Evolutionary conservation across 192 early-diverging fungal species (phyloP).

Genomic region (Coemansia sp.): DNA sequence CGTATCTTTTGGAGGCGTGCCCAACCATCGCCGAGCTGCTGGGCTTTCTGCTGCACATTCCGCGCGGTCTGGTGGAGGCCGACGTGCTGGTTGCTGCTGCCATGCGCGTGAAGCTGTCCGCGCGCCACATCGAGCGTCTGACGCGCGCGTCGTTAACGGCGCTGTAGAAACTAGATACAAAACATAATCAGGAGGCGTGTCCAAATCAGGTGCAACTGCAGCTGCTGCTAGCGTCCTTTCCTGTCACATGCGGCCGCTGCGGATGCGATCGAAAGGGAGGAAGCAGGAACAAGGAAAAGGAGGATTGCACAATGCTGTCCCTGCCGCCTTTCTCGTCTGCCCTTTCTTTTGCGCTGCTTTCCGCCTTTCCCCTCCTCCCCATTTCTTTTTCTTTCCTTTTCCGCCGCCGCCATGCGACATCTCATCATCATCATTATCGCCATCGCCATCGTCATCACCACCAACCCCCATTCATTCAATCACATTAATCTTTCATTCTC

Average conservation of each 20-base stretch:
- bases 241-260: too few relatives aligned
- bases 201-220: too few relatives aligned
- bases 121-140: slow-evolving; percentile 56
- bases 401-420: neutral
- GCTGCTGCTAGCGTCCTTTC: too few relatives aligned
- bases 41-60: slow-evolving; percentile 77
- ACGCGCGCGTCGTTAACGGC: slow-evolving; percentile 9
- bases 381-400: neutral
- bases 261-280: too few relatives aligned
- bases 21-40: slow-evolving; percentile 76
- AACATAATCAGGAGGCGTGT: neutral
- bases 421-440: neutral
- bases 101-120: slow-evolving; percentile 68
- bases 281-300: too few relatives aligned
- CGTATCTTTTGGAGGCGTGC: slow-evolving; percentile 71
- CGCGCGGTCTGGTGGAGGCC: slow-evolving; percentile 48
- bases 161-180: neutral
- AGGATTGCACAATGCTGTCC: too few relatives aligned
- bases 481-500: neutral
- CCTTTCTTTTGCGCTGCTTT: neutral
- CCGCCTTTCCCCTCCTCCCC: neutral
- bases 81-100: slow-evolving; percentile 71
- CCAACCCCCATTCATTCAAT: too few relatives aligned
- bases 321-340: too few relatives aligned
- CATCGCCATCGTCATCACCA: neutral